Percentiles rank a stretch among this genome's conserved stretches.
Evolutionary conservation across 148 eudicot genomes (phyloP).

Genomic region (Rhododendron vialii): DNA sequence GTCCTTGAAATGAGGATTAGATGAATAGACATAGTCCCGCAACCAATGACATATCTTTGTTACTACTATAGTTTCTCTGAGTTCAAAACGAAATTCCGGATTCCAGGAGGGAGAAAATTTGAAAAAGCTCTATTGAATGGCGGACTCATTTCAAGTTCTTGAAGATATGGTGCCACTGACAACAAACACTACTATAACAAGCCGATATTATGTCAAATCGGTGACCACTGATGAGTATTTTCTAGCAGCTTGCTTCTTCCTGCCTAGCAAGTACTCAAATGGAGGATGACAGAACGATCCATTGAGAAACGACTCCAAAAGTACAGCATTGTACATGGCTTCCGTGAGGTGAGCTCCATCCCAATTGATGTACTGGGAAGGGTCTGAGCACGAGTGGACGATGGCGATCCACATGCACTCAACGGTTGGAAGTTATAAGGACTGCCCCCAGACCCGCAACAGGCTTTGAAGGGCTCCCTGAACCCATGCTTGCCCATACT

Average conservation of each 20-base stretch:
- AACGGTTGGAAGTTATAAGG: constrained; percentile 47
- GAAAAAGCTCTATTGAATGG: neutral
- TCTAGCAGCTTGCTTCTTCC: constrained; percentile 21
- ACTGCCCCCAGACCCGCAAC: constrained; percentile 68
- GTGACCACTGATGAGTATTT: neutral
- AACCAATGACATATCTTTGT: neutral
- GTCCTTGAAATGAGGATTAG: neutral
- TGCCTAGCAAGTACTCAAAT: constrained; percentile 48
- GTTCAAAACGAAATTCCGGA: neutral
- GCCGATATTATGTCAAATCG: neutral
- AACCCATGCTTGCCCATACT: constrained; percentile 40
- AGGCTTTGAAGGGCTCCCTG: constrained; percentile 54
- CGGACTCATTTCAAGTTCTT: neutral
- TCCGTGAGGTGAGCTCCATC: constrained; percentile 96
- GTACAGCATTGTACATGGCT: constrained; percentile 69
- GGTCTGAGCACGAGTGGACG: constrained; percentile 43
- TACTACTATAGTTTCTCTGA: neutral
- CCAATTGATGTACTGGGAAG: constrained; percentile 73
- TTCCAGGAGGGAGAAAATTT: neutral
- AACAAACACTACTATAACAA: neutral
- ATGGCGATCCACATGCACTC: constrained; percentile 59
- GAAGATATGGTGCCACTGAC: neutral
- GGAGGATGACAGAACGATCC: constrained; percentile 54
- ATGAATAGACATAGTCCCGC: neutral
- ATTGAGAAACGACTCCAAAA: constrained; percentile 37